Base-by-base conservation (phyloP, 768 basidiomycete genomes). In the Paxillus ammoniavirescens region DNA sequence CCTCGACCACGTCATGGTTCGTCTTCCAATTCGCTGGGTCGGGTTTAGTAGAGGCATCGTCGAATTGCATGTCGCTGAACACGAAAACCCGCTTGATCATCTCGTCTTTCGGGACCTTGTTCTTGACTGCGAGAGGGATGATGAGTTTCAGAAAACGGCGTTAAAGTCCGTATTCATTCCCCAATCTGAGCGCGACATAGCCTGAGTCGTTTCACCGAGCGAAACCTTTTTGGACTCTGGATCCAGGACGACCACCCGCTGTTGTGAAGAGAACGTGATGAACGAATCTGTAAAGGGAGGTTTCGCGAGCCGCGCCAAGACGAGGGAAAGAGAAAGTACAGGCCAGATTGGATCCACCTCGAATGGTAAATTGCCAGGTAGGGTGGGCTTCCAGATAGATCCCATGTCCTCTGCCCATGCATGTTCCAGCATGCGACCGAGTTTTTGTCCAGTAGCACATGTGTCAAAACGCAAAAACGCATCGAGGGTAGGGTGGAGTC, bases 11-110 rank as follows among this genome's bases (percentile, higher is more conserved):
- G 33, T 84, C 77, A 59, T 89, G 79, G 43, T 82, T 86, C 37
- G 87, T 90, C 60, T 80, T 75, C 83, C 85, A 88, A 0, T 58
- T 36, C 2, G 40, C 47, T 3, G 9, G 0, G 2, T 48, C 30
- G 30, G 68, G 63, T 4, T 6, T 5, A 1, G 23, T 17, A 4
- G 2, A 1, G 3, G 60, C 58, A 1, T 8, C 12, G 61, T 89
- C 84, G 57, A 90, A 90, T 68, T 89, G 87, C 88, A 90, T 89
- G 63, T 90, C 87, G 3, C 82, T 81, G 65, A 91, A 90, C 41
- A 90, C 76, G 63, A 91, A 89, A 0, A 90, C 69, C 5, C 84
- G 79, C 71, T 86, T 83, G 71, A 90, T 78, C 87, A 90, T 89
- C 44, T 89, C 80, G 48, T 85, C 85, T 52, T 75, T 78, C 48